A percentile compares a stretch with the other conserved stretches of the same genome.
phyloP scores from a whole-genome alignment of 176 grass and related monocot species.

The Alloteropsis semialata region DNA sequence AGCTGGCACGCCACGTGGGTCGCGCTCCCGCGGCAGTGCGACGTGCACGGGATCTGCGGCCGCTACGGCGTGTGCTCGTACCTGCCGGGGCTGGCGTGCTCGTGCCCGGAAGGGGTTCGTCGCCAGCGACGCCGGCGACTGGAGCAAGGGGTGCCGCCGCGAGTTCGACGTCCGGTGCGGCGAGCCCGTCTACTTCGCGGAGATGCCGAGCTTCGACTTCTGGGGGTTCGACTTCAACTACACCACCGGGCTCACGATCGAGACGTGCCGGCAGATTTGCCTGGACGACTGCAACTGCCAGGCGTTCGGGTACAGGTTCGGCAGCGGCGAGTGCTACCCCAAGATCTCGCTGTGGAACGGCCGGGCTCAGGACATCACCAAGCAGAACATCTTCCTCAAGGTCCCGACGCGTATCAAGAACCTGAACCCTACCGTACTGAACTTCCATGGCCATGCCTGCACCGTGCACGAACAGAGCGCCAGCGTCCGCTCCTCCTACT shows the following conservation, averaged over 20 bases:
- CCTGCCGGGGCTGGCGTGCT: constrained; percentile 19
- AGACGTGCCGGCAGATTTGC: constrained; percentile 47
- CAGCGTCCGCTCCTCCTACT: neutral
- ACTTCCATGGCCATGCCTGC: constrained; percentile 29
- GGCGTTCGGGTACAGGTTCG: constrained; percentile 54
- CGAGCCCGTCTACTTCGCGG: constrained; percentile 35
- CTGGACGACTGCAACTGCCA: constrained; percentile 56
- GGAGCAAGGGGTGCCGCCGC: constrained; percentile 67
- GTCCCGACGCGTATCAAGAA: neutral
- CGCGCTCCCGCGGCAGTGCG: constrained; percentile 42
- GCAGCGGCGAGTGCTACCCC: constrained; percentile 49
- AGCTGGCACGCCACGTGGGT: constrained; percentile 50
- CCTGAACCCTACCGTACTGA: neutral
- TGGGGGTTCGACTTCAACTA: constrained; percentile 62
- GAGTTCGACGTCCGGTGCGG: constrained; percentile 23
- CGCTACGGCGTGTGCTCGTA: constrained; percentile 54
- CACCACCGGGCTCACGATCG: neutral
- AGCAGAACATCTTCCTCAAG: constrained; percentile 50
- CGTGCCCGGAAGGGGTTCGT: constrained; percentile 56
- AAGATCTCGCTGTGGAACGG: constrained; percentile 61
- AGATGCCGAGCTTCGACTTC: constrained; percentile 33
- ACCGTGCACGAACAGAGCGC: neutral
- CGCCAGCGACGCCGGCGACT: constrained; percentile 36
- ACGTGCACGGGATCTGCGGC: constrained; percentile 64
- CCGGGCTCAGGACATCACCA: neutral